Evolutionary conservation across 192 early-diverging fungal species (phyloP).

Genomic region (Coemansia sp.): DNA sequence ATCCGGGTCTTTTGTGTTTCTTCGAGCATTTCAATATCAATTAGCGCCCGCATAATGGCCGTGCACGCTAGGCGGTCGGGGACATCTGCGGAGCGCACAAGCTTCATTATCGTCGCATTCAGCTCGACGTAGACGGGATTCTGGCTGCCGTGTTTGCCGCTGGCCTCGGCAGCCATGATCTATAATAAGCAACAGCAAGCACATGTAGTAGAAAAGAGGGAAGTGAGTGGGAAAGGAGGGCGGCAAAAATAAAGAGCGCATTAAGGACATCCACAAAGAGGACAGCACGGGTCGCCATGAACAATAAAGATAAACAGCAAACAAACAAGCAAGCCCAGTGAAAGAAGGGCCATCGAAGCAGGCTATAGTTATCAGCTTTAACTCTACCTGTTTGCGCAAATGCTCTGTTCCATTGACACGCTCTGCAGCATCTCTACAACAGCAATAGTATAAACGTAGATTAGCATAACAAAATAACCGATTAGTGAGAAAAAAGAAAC

Average conservation of each 20-base stretch:
- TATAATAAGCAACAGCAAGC: constrained; percentile 8
- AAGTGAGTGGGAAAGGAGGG: not conserved
- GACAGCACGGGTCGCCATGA: no score
- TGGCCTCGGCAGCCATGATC: constrained; percentile 26
- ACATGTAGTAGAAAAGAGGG: not conserved
- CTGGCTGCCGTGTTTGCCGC: constrained; percentile 15
- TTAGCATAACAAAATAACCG: no score
- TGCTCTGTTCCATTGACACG: constrained; percentile 14
- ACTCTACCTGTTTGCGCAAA: constrained; percentile 25
- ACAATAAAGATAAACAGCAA: no score
- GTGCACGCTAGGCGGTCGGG: constrained; percentile 31
- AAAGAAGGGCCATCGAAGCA: no score
- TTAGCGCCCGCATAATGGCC: constrained; percentile 34
- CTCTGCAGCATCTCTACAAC: constrained; percentile 21
- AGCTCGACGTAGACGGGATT: constrained; percentile 31
- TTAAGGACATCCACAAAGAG: no score
- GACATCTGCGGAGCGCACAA: constrained; percentile 6
- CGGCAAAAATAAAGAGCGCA: not conserved
- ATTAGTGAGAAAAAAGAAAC: not conserved
- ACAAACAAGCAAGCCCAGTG: no score
- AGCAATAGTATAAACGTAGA: not conserved
- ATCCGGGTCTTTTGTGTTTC: constrained; percentile 36
- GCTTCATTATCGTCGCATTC: constrained; percentile 13
- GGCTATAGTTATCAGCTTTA: not conserved
- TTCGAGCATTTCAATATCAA: constrained; percentile 35